These are phyloP conservation scores for Scedosporium minutisporum DNA, from an alignment of 2,329 filamentous ascomycete genomes.

Conservation along the genomic window DNA sequence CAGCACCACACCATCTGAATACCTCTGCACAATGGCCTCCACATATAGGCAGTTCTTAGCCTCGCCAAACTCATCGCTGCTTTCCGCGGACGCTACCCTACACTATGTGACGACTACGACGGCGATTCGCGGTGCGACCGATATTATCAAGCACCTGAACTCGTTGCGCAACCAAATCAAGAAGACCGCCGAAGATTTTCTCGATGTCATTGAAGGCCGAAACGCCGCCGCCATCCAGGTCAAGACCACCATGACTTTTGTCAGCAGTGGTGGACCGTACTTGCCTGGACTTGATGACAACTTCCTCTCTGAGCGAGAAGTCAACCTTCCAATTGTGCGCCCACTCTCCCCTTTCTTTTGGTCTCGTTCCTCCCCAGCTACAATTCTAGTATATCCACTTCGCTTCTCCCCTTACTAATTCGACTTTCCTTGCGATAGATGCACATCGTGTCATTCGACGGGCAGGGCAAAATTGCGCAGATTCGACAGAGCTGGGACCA, in stretches of 20 bases:
- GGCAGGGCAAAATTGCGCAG: constrained; percentile 67
- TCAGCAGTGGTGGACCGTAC: constrained; percentile 72
- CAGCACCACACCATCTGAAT: not conserved
- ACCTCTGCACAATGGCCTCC: constrained; percentile 24
- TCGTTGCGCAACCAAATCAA: constrained; percentile 63
- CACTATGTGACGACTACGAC: constrained; percentile 89
- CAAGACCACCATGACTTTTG: constrained; percentile 75
- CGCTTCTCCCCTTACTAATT: not conserved
- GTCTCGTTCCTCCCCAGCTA: not conserved
- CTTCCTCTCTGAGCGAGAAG: constrained; percentile 75
- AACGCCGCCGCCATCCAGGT: constrained; percentile 68
- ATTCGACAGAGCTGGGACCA: constrained; percentile 95
- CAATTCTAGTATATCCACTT: not conserved
- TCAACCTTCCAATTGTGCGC: constrained; percentile 72
- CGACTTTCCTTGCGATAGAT: constrained; percentile 37
- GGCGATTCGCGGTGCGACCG: constrained; percentile 56
- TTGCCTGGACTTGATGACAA: constrained; percentile 88
- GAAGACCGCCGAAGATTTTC: constrained; percentile 71
- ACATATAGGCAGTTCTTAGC: constrained; percentile 65
- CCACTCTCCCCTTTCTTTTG: not conserved
- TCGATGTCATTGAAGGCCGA: constrained; percentile 63
- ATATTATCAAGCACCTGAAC: constrained; percentile 75
- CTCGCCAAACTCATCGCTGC: constrained; percentile 51
- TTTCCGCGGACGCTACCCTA: constrained; percentile 58
- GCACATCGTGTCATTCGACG: constrained; percentile 81